Conservation (phyloP, 1,284 basidiomycete species). For the Ganoderma lucidum region DNA sequence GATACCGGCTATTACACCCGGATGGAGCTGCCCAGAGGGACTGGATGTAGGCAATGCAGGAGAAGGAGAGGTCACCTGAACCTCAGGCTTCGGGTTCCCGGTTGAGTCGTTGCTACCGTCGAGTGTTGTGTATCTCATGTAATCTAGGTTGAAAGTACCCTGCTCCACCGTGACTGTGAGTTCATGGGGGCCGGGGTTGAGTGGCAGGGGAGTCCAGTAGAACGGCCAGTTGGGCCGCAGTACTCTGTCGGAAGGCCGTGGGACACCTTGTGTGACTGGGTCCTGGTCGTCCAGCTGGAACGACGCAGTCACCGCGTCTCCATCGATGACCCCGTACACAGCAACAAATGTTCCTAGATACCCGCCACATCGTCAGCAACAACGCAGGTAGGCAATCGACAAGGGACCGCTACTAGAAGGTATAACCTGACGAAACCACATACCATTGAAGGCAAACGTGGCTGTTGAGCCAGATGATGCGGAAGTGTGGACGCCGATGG, state of each 20-base stretch:
- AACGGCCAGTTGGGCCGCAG: constrained; percentile 20
- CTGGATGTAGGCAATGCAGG: not conserved
- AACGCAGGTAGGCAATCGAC: not conserved
- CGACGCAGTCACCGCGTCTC: constrained; percentile 14
- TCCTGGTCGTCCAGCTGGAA: constrained; percentile 23
- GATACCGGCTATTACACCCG: constrained; percentile 22
- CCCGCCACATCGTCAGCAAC: not conserved
- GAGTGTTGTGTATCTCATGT: constrained; percentile 22
- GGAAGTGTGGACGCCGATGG: constrained; percentile 19
- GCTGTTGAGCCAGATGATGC: constrained; percentile 20
- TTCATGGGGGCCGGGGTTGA: constrained; percentile 22
- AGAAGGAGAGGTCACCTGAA: constrained; percentile 11
- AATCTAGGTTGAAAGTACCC: constrained; percentile 28
- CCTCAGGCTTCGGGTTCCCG: constrained; percentile 12
- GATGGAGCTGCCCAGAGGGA: constrained; percentile 8
- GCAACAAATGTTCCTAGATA: constrained; percentile 27
- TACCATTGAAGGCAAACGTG: constrained; percentile 30
- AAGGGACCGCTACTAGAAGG: not conserved
- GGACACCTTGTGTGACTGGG: constrained; percentile 10
- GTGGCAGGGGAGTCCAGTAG: constrained; percentile 19
- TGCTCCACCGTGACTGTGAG: constrained; percentile 18
- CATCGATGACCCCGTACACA: constrained; percentile 26
- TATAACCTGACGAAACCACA: not conserved
- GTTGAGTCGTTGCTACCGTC: constrained; percentile 7
- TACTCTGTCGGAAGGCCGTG: not conserved